Conservation (phyloP, 208 protist species). For the Tritrichomonas musculus region DNA sequence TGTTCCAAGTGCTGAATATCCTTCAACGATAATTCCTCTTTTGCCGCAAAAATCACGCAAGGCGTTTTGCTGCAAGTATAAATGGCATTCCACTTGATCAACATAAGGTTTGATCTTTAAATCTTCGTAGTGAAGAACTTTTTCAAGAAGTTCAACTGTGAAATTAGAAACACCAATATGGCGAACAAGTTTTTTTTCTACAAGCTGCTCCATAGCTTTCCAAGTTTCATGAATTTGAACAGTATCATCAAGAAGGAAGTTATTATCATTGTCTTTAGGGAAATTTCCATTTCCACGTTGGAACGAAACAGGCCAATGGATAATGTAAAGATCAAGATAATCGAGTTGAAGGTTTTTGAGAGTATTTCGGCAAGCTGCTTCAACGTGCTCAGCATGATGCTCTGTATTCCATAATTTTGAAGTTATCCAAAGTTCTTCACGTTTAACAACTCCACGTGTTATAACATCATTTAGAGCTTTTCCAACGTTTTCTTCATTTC, state of each 20-base stretch:
- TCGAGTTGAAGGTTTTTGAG: slow-evolving; percentile 36
- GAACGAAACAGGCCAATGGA: slow-evolving; percentile 75
- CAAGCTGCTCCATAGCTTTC: slow-evolving; percentile 13
- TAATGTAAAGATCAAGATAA: slow-evolving; percentile 83
- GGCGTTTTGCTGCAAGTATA: slow-evolving; percentile 39
- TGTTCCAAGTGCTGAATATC: slow-evolving; percentile 45
- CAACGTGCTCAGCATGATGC: neutral
- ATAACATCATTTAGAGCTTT: neutral
- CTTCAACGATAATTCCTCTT: slow-evolving; percentile 37
- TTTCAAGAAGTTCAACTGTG: neutral
- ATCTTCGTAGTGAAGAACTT: too few species aligned
- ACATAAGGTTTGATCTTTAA: neutral
- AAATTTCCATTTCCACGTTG: slow-evolving; percentile 28
- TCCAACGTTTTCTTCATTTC: neutral
- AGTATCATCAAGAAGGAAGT: too few species aligned
- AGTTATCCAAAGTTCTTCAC: neutral
- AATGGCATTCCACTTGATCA: slow-evolving; percentile 35
- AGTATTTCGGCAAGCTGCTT: neutral
- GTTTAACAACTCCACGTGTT: neutral
- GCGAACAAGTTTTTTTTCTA: neutral
- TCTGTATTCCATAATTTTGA: slow-evolving; percentile 14
- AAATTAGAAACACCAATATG: neutral
- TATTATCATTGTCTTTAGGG: too few species aligned
- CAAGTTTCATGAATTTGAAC: neutral
- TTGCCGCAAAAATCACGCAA: slow-evolving; percentile 33